A percentile compares a stretch with the other conserved stretches of the same genome.
phyloP scores from a whole-genome alignment of 352 stramenopile species.

The Pythium brassicae region DNA sequence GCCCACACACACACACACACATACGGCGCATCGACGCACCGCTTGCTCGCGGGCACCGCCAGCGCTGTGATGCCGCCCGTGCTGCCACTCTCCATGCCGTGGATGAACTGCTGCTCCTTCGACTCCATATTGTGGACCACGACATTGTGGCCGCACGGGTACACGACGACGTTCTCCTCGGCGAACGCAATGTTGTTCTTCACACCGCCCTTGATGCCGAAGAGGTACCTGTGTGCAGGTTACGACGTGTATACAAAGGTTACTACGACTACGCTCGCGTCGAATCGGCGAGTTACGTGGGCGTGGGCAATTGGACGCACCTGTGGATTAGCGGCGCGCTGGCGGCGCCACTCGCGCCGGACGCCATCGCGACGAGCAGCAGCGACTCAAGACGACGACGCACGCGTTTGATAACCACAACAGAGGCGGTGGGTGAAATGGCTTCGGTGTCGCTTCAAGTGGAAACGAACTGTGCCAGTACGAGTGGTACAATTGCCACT shows the following conservation, averaged over 20 bases:
- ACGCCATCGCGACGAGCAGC: constrained; percentile 1
- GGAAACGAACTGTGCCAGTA: no score
- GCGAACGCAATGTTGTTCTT: constrained; percentile 84
- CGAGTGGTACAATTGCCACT: no score
- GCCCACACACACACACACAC: background rate
- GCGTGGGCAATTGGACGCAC: background rate
- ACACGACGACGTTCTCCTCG: constrained; percentile 84
- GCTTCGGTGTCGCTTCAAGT: no score
- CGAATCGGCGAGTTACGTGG: background rate
- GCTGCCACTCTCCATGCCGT: constrained; percentile 73
- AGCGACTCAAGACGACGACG: background rate
- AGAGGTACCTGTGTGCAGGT: constrained; percentile 47
- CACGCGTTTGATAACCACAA: no score
- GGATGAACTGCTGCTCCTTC: constrained; percentile 88
- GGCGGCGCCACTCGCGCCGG: constrained; percentile 13
- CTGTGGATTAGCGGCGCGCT: constrained; percentile 47
- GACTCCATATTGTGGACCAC: constrained; percentile 88
- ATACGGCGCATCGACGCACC: no score
- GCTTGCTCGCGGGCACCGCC: constrained; percentile 70
- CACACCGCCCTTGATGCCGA: constrained; percentile 78
- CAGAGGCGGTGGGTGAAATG: no score
- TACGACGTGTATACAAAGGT: background rate
- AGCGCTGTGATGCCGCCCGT: constrained; percentile 84
- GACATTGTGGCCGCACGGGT: constrained; percentile 86
- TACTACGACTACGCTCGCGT: background rate